Base-by-base conservation (phyloP, 2,329 filamentous ascomycete genomes). In the Aureobasidium musti region DNA sequence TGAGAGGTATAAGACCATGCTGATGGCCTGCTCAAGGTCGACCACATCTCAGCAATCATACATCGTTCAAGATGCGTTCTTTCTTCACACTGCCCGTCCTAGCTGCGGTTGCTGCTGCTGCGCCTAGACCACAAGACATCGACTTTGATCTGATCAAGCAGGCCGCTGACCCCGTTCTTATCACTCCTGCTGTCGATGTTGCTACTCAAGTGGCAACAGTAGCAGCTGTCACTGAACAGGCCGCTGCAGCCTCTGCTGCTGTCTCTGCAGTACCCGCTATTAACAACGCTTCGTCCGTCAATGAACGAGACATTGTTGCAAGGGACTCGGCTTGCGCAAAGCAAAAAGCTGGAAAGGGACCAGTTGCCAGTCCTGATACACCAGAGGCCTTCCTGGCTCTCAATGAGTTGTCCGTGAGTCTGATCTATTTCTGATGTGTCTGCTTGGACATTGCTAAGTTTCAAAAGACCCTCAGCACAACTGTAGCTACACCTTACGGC, bases 331-430 rank as follows among this genome's bases (percentile, higher is more conserved):
- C 53, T 30, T 64, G 61, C 39, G 61, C 63, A 17, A 59, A 47
- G 8, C 63, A 65, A 23, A 41, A 53, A 14, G 13, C 52, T 47
- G 71, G 71, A 13, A 60, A 43, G 33, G 69, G 67, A 10, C 71
- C 71, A 39, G 67, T 69, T 37, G 64, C 70, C 14, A 66, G 33
- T 14, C 75, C 76, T 6, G 78, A 80, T 66, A 77, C 75, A 5
- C 69, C 69, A 23, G 67, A 54, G 41, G 73, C 71, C 10, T 79
- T 80, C 68, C 14, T 63, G n/a, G 37, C 45, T 7, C 60, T 41
- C 14, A 4, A 11, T 14, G 3, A 49, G 11, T n/a, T 63, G 35
- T 50, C 43, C 30, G 59, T 50, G 28, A 23, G 59, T 63, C 50
- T 41, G 5, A 14, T 28, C 45, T 28, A 13, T 21, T 10, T 26